phyloP scores from a whole-genome alignment of 2,329 filamentous ascomycete species.

The Curvularia lunata region DNA sequence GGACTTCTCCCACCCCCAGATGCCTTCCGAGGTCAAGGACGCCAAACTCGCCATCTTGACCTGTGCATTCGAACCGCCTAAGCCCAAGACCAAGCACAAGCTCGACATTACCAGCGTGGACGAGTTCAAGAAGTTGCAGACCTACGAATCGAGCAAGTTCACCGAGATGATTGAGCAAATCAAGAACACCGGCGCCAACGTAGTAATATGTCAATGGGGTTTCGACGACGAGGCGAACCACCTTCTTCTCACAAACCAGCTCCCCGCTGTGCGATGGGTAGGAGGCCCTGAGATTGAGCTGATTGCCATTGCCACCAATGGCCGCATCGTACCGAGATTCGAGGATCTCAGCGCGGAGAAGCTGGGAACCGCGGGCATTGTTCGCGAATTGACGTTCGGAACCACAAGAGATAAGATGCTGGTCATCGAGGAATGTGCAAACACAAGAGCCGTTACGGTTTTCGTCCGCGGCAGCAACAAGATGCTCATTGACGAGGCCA shows the following conservation, averaged over 20 bases:
- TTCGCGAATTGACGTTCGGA: slow-evolving; percentile 94
- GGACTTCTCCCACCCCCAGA: slow-evolving; percentile 99
- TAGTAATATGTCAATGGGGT: slow-evolving; percentile 99
- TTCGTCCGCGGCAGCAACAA: slow-evolving; percentile 99
- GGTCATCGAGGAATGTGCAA: slow-evolving; percentile 98
- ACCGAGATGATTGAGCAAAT: slow-evolving; percentile 98
- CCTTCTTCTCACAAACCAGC: slow-evolving; percentile 90
- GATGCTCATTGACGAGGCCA: slow-evolving; percentile 99
- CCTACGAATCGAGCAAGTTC: slow-evolving; percentile 95
- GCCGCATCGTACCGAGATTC: slow-evolving; percentile 94
- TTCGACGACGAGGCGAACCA: slow-evolving; percentile 99
- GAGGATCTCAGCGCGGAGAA: slow-evolving; percentile 92
- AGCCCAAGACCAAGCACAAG: slow-evolving; percentile 99
- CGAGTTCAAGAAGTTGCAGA: slow-evolving; percentile 97
- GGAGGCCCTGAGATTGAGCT: slow-evolving; percentile 97
- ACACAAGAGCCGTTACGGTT: slow-evolving; percentile 92
- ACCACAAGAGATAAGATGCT: slow-evolving; percentile 99
- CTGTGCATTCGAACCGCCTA: slow-evolving; percentile 97
- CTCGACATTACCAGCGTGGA: slow-evolving; percentile 96
- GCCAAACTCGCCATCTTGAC: slow-evolving; percentile 98
- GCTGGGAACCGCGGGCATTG: slow-evolving; percentile 85
- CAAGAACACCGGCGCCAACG: slow-evolving; percentile 95
- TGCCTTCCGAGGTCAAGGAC: slow-evolving; percentile 93
- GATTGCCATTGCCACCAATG: slow-evolving; percentile 98
- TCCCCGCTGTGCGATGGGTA: slow-evolving; percentile 97